Conservation (phyloP, 495 filamentous ascomycete genomes). For the Chaetomium fimeti region DNA sequence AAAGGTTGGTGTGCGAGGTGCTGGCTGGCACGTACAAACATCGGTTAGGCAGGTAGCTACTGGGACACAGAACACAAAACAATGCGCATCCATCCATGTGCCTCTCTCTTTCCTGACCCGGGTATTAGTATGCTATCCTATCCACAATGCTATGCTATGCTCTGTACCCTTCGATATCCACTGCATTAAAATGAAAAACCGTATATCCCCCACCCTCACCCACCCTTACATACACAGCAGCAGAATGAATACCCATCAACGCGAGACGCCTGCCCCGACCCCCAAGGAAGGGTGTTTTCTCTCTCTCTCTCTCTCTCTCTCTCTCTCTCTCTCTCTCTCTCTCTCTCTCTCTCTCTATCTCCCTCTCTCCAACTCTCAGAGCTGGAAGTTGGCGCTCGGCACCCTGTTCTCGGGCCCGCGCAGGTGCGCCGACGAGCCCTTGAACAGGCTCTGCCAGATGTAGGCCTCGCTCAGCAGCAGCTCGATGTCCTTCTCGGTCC, state of each 20-base stretch:
- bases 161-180: not conserved
- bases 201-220: not conserved
- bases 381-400: conserved; percentile 40
- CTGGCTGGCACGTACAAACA: not conserved
- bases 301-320: no score
- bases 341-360: no score
- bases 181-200: not conserved
- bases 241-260: no score
- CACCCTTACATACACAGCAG: not conserved
- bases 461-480: conserved; percentile 91
- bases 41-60: no score
- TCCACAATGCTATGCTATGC: not conserved
- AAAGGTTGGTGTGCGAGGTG: not conserved
- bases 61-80: conserved; percentile 6
- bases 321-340: conserved; percentile 1
- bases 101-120: not conserved
- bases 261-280: no score
- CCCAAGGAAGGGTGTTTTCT: no score
- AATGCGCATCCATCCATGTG: not conserved
- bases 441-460: conserved; percentile 92
- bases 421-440: conserved; percentile 82
- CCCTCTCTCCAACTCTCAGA: conserved; percentile 29
- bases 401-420: conserved; percentile 46
- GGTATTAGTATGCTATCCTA: conserved; percentile 9
- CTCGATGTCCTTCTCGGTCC: conserved; percentile 98